Conservation (phyloP, 2,329 filamentous ascomycete genomes). For the Penicillium frequentans region DNA sequence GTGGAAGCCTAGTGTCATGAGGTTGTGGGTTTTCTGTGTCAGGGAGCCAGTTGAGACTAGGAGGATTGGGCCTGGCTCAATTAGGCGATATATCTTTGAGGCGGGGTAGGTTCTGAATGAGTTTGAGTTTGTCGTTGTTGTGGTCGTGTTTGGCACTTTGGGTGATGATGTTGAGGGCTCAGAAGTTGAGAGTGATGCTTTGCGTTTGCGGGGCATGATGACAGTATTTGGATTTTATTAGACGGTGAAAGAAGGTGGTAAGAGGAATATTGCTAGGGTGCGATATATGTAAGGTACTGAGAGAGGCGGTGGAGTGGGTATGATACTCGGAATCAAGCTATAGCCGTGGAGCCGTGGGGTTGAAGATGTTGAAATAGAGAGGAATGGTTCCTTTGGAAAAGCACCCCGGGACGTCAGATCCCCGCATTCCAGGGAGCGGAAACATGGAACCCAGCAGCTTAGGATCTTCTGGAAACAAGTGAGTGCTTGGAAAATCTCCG, state of each 20-base stretch:
- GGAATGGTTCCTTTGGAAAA: neutral
- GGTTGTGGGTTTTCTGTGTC: constrained; percentile 33
- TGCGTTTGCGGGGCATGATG: neutral
- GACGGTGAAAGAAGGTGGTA: neutral
- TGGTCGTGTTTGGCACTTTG: neutral
- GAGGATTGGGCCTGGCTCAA: constrained; percentile 38
- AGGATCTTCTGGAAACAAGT: neutral
- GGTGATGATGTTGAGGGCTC: neutral
- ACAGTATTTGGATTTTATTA: neutral
- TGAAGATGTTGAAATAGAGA: neutral
- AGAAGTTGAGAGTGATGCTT: neutral
- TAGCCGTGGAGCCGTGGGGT: neutral
- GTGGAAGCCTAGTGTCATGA: constrained; percentile 42
- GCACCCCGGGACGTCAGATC: neutral
- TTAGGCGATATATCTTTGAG: constrained; percentile 32
- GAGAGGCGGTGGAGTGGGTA: neutral
- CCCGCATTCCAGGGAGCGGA: neutral
- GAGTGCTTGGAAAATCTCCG: neutral
- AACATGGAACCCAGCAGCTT: neutral
- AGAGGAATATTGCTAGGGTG: neutral
- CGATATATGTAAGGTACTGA: too few species aligned
- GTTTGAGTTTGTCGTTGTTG: neutral
- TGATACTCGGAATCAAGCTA: neutral
- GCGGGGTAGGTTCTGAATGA: constrained; percentile 10
- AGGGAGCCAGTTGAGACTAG: constrained; percentile 36